Percentiles rank a stretch among this genome's conserved stretches.
phyloP scores from a whole-genome alignment of 2,329 filamentous ascomycete species.

The Arthroderma uncinatum region DNA sequence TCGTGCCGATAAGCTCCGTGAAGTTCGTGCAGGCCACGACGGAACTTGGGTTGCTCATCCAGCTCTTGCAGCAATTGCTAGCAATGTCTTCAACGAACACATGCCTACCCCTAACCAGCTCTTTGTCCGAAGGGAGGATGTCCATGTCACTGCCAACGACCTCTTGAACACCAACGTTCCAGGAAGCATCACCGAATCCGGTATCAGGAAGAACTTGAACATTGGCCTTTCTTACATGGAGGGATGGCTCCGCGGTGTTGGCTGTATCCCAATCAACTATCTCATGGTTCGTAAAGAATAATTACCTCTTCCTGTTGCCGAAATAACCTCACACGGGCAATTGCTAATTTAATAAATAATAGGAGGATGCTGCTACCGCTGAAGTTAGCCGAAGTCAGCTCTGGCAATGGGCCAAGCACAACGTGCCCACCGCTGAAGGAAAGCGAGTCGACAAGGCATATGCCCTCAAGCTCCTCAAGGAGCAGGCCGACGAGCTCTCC shows the following conservation, averaged over 20 bases:
- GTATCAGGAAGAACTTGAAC: conserved; percentile 94
- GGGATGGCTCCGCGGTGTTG: conserved; percentile 87
- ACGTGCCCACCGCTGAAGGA: conserved; percentile 68
- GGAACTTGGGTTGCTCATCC: conserved; percentile 97
- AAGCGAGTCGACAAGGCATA: conserved; percentile 90
- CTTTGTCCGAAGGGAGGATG: conserved; percentile 80
- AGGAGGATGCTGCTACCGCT: conserved; percentile 88
- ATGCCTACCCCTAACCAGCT: conserved; percentile 99
- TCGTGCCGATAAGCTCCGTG: conserved; percentile 87
- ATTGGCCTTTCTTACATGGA: conserved; percentile 98
- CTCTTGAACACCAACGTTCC: conserved; percentile 97
- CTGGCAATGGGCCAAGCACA: conserved; percentile 84
- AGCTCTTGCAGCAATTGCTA: conserved; percentile 74
- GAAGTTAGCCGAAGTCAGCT: conserved; percentile 91
- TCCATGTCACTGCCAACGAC: conserved; percentile 74
- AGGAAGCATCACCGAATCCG: conserved; percentile 80
- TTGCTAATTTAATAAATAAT: conserved; percentile 7
- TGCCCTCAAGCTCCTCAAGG: conserved; percentile 71
- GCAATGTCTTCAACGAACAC: conserved; percentile 91
- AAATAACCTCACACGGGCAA: not conserved
- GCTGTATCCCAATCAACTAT: conserved; percentile 95
- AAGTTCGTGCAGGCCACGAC: conserved; percentile 90
- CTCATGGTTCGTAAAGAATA: conserved; percentile 54
- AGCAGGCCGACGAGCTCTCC: conserved; percentile 67
- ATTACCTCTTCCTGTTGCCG: not conserved